A percentile compares a stretch with the other conserved stretches of the same genome.
Conservation (phyloP, 2,329 filamentous ascomycete genomes). For the Hortaea sp. region DNA sequence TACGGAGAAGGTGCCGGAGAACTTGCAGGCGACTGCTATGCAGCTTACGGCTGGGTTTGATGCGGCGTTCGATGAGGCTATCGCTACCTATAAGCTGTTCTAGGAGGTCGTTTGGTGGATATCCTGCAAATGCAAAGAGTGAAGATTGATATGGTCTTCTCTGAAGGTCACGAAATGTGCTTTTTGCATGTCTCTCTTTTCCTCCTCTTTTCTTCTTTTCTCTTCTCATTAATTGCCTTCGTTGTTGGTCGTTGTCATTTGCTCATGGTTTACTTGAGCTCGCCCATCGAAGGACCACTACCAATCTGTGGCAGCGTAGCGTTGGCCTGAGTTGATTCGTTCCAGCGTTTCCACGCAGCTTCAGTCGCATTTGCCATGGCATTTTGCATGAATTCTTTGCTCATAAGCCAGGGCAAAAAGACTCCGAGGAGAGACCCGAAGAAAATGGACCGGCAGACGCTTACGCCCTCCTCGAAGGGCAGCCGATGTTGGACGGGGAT, state of each 20-base stretch:
- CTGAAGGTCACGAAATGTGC: no score
- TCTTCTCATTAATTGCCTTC: no score
- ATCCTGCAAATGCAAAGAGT: no score
- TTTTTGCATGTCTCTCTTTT: no score
- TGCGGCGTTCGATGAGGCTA: neutral
- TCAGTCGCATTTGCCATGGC: slow-evolving; percentile 5
- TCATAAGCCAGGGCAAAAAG: slow-evolving; percentile 8
- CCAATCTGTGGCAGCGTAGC: neutral
- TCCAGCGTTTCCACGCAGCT: neutral
- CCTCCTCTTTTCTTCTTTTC: no score
- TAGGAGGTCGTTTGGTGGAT: neutral
- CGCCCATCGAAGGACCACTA: neutral
- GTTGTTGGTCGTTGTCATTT: neutral
- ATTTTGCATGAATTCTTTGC: slow-evolving; percentile 3
- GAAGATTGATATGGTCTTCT: no score
- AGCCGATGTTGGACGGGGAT: slow-evolving; percentile 11
- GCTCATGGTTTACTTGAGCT: neutral
- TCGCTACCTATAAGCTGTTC: neutral
- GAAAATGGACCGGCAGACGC: slow-evolving; percentile 3
- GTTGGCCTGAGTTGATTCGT: neutral
- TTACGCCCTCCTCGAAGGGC: slow-evolving; percentile 4
- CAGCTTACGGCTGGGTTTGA: neutral
- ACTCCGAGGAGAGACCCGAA: slow-evolving; percentile 3
- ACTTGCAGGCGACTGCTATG: neutral
- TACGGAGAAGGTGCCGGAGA: slow-evolving; percentile 8